A percentile compares a stretch with the other conserved stretches of the same genome.
Evolutionary conservation across 208 protist species (phyloP).

Genomic region (Leishmania braziliensis): DNA sequence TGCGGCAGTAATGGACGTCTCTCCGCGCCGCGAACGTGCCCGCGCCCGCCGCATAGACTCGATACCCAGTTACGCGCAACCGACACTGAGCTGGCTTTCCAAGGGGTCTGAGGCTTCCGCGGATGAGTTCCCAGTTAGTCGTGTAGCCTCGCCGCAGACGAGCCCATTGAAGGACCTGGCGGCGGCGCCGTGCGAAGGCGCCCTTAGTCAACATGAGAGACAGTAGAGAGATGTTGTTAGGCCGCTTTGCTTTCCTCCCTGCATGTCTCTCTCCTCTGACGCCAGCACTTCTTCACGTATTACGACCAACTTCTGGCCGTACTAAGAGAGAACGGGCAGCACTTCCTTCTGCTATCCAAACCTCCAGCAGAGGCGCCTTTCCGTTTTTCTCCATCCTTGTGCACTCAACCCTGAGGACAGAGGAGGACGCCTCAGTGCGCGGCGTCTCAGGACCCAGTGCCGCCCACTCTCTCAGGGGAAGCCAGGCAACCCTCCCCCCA

Average conservation of each 20-base stretch:
- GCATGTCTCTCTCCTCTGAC: not conserved
- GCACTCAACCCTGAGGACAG: not conserved
- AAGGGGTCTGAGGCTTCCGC: constrained; percentile 49
- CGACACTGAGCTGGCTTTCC: constrained; percentile 73
- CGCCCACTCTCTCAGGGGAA: not conserved
- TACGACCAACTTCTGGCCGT: not conserved
- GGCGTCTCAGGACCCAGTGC: not conserved
- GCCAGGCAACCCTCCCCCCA: not conserved
- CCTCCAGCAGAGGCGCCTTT: not conserved
- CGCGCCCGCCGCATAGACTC: not conserved
- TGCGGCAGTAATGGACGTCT: not conserved
- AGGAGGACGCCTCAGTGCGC: not conserved
- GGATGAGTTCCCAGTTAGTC: constrained; percentile 28
- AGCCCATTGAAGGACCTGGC: constrained; percentile 1
- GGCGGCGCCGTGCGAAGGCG: not conserved
- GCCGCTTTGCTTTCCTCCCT: not conserved
- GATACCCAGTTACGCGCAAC: constrained; percentile 68
- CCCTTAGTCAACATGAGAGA: not conserved
- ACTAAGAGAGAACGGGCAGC: not conserved
- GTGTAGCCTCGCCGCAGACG: not conserved
- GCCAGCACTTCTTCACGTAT: too few species aligned
- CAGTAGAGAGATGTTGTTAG: not conserved
- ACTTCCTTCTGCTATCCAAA: not conserved
- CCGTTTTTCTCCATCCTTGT: not conserved
- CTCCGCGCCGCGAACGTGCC: not conserved